Evolutionary conservation across 768 basidiomycete genomes (phyloP).

Genomic region (Russula emetica): DNA sequence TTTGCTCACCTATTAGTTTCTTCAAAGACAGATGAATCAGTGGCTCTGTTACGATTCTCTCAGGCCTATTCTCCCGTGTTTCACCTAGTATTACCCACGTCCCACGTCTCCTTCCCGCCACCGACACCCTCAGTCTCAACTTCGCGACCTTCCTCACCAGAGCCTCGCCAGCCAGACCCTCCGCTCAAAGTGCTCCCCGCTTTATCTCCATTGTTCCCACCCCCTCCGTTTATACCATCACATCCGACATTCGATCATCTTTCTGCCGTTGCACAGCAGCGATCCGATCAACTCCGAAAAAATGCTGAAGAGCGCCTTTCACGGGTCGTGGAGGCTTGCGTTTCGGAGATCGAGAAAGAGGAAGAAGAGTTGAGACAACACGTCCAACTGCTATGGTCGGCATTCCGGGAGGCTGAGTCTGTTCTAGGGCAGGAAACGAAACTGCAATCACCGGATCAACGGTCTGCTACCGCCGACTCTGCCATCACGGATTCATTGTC

Average conservation of each 20-base stretch:
- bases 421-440: conserved; percentile 42
- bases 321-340: conserved; percentile 49
- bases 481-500: not conserved
- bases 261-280: conserved; percentile 49
- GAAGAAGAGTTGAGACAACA: conserved; percentile 53
- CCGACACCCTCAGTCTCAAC: conserved; percentile 7
- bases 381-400: conserved; percentile 61
- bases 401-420: conserved; percentile 47
- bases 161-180: conserved; percentile 8
- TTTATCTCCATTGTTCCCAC: conserved; percentile 61
- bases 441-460: conserved; percentile 23
- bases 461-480: conserved; percentile 7
- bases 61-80: conserved; percentile 38
- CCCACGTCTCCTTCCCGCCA: conserved; percentile 12
- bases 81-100: conserved; percentile 31
- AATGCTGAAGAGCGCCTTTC: conserved; percentile 56
- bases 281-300: conserved; percentile 52
- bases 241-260: conserved; percentile 69
- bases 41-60: conserved; percentile 30
- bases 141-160: conserved; percentile 16
- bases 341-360: conserved; percentile 50
- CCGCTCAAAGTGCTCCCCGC: conserved; percentile 44
- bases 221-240: conserved; percentile 71
- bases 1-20: conserved; percentile 16
- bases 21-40: conserved; percentile 31